Evolutionary conservation across 139 green algal genomes (phyloP).

Genomic region (Diplosphaera chodatii): DNA sequence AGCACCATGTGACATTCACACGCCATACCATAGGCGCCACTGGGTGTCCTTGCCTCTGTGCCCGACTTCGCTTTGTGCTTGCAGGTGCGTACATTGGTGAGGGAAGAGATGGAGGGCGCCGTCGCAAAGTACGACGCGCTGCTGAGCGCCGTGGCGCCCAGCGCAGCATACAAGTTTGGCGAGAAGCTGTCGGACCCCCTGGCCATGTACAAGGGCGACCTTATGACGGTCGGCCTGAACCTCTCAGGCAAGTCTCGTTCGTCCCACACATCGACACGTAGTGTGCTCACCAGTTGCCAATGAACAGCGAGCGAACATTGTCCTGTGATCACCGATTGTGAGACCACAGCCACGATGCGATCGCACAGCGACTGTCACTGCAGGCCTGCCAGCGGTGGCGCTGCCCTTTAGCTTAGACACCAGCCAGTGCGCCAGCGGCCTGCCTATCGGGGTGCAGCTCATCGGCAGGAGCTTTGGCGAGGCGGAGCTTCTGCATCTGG

Average conservation of each 20-base stretch:
- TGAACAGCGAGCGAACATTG: background rate
- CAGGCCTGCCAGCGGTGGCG: conserved; percentile 77
- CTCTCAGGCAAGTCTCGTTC: conserved; percentile 42
- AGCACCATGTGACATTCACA: too few species aligned
- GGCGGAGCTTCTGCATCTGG: conserved; percentile 52
- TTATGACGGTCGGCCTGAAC: conserved; percentile 97
- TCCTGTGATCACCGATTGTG: too few species aligned
- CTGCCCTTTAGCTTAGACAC: conserved; percentile 60
- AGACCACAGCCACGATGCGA: too few species aligned
- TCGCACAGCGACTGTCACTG: background rate
- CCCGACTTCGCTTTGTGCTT: background rate
- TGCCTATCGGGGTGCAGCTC: conserved; percentile 81
- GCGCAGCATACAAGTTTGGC: conserved; percentile 75
- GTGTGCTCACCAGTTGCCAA: background rate
- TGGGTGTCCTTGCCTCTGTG: conserved; percentile 1
- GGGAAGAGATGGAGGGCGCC: conserved; percentile 51
- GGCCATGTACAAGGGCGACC: conserved; percentile 85
- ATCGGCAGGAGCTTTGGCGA: conserved; percentile 69
- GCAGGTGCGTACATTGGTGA: conserved; percentile 84
- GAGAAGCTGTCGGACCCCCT: conserved; percentile 82
- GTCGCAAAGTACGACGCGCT: conserved; percentile 36
- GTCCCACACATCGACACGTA: too few species aligned
- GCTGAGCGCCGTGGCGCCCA: conserved; percentile 71
- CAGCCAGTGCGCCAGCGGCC: conserved; percentile 6
- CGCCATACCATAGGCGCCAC: too few species aligned